A percentile compares a stretch with the other conserved stretches of the same genome.
Conservation (phyloP, 805 yeast species). For the Maudiozyma barnettii region DNA sequence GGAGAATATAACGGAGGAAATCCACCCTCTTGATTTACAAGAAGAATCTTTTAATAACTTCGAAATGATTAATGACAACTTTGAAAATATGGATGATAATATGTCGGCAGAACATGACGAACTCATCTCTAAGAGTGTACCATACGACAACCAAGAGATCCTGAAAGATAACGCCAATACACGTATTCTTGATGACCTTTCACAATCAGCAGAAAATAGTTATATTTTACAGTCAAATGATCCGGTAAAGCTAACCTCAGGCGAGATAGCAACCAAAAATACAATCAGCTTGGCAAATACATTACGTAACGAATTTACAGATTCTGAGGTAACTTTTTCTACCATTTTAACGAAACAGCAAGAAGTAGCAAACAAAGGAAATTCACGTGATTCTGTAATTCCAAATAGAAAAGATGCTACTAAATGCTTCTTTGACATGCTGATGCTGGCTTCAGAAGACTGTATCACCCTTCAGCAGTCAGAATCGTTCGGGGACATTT, state of each 20-base stretch:
- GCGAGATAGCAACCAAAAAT: slow-evolving; percentile 20
- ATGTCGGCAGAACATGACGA: neutral
- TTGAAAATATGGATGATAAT: neutral
- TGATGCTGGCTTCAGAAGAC: slow-evolving; percentile 72
- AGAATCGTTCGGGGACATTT: slow-evolving; percentile 49
- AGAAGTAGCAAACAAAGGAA: neutral
- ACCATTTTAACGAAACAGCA: neutral
- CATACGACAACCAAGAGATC: neutral
- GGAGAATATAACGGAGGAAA: neutral
- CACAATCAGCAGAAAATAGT: neutral
- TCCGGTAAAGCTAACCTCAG: slow-evolving; percentile 11
- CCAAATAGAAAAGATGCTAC: slow-evolving; percentile 20
- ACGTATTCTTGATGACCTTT: neutral
- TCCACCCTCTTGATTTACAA: slow-evolving; percentile 14
- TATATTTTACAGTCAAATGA: slow-evolving; percentile 1
- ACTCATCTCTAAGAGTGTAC: too few relatives aligned
- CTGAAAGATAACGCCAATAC: neutral
- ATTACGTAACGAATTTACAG: slow-evolving; percentile 8
- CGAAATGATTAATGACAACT: neutral
- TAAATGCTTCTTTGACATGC: slow-evolving; percentile 61
- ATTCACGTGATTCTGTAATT: too few relatives aligned
- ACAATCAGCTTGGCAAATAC: slow-evolving; percentile 23
- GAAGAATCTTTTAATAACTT: slow-evolving; percentile 10
- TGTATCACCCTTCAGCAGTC: slow-evolving; percentile 56
- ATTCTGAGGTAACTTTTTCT: slow-evolving; percentile 3